Evolutionary conservation across 495 filamentous ascomycete species (phyloP), one percentile per base, ranked within the genome.

Genomic region (Clohesyomyces aquaticus): DNA sequence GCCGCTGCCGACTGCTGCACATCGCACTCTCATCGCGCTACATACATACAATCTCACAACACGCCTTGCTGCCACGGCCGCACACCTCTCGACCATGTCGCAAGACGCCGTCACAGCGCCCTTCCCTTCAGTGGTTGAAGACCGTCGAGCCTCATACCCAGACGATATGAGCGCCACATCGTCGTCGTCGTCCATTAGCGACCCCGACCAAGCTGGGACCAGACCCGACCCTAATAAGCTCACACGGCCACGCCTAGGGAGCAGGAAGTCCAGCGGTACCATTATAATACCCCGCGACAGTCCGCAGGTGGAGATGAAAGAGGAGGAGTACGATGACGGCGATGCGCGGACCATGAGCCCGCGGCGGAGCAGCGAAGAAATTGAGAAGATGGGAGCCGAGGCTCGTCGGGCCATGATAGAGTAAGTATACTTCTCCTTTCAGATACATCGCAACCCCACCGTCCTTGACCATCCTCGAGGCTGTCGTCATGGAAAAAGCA

Each of bases 261-360:
- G 82, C 69, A 82, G 90, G 38, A 90, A 89, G 76, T 87, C 86
- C 53, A 91, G 87, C 70, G 88, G 88, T 62, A 91, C 91, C 28
- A 89, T 92, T 65, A 87, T 95, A 61, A 85, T 93, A 18, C 87
- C 89, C 18, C 82, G 88, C 55, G 87, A 92, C 68, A 85, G 86
- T 46, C 79, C 81, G 11, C 82, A 85, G 55, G 84, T 90, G 52
- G 86, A 89, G 68, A 80, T 87, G 10, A 75, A 87, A 61, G 82
- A 84, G 46, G 80, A 88, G 41, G 83, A 87, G 74, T 81, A 86
- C 61, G 91, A 90, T 19, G 88, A 88, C 1, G 87, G 91, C 74
- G 94, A 97, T 73, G 92, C 93, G 41, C 80, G 93, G 59, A 87
- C 91, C 43, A 98, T 98, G 94, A 96, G 91, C 75, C 94, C 94